A percentile compares a stretch with the other conserved stretches of the same genome.
phyloP scores from a whole-genome alignment of 2,329 filamentous ascomycete genomes.

The Aureobasidium sp. region DNA sequence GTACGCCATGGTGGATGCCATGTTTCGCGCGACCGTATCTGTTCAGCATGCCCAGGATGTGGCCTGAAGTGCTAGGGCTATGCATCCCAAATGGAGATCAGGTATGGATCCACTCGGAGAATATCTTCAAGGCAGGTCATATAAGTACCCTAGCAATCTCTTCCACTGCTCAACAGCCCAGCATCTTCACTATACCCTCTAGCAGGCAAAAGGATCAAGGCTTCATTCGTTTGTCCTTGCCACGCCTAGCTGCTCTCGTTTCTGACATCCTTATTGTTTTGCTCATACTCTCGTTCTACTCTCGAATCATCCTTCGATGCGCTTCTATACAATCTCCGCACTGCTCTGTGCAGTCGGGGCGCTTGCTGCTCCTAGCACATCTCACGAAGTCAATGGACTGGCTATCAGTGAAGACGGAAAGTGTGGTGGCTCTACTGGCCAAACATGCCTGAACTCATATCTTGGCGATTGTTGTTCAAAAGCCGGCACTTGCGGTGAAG shows the following conservation, averaged over 20 bases:
- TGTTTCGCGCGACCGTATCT: not conserved
- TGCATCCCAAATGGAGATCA: not conserved
- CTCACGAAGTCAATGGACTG: not conserved
- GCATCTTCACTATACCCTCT: not conserved
- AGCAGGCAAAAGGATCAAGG: not conserved
- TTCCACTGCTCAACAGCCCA: not conserved
- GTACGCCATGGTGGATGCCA: conserved; percentile 6
- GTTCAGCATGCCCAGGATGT: not conserved
- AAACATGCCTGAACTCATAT: conserved; percentile 12
- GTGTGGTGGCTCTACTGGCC: not conserved
- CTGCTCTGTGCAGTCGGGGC: conserved; percentile 12
- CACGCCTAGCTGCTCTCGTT: not conserved
- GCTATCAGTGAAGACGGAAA: conserved; percentile 3
- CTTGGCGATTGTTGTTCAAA: conserved; percentile 7
- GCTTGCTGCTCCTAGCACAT: conserved; percentile 2
- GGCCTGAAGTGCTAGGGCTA: conserved; percentile 8
- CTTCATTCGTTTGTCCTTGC: conserved; percentile 7
- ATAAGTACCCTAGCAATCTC: conserved; percentile 3
- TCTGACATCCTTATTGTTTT: not conserved
- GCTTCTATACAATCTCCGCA: conserved; percentile 4
- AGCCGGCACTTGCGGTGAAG: conserved; percentile 1
- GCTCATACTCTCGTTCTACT: not conserved
- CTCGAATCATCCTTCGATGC: not conserved
- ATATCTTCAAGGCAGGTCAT: not conserved
- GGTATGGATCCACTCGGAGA: not conserved